Conservation (phyloP, 1,139 yeast species). For the Yamadazyma dushanensis region DNA sequence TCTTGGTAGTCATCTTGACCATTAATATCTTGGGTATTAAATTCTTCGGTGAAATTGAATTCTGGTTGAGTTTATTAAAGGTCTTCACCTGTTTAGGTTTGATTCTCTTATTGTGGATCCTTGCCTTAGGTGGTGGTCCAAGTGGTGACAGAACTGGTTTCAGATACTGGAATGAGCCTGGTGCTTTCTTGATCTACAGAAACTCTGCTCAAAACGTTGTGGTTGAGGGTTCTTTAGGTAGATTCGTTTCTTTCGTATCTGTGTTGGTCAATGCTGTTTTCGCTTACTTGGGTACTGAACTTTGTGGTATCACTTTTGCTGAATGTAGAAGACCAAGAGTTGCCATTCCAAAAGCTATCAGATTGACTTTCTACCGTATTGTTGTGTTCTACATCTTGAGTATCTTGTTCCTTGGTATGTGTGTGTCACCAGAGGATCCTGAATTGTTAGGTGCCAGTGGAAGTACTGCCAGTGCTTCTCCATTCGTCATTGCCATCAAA, state of each 20-base stretch:
- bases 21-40: conserved; percentile 65
- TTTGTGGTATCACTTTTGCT: conserved; percentile 66
- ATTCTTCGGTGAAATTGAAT: conserved; percentile 67
- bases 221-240: conserved; percentile 28
- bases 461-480: conserved; percentile 72
- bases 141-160: conserved; percentile 62
- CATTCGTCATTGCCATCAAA: conserved; percentile 57
- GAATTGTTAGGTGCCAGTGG: conserved; percentile 42
- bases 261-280: conserved; percentile 74
- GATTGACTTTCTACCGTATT: conserved; percentile 74
- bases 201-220: conserved; percentile 26
- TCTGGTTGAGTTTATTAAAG: conserved; percentile 62
- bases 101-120: conserved; percentile 47
- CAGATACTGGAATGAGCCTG: conserved; percentile 65
- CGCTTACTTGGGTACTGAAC: conserved; percentile 77
- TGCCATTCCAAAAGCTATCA: conserved; percentile 76
- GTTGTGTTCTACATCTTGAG: conserved; percentile 66
- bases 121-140: conserved; percentile 62
- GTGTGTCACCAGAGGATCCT: conserved; percentile 71
- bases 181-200: conserved; percentile 55
- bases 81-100: conserved; percentile 58
- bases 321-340: conserved; percentile 76
- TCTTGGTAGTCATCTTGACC: conserved; percentile 42
- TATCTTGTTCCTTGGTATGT: conserved; percentile 69
- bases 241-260: conserved; percentile 64